Conservation (phyloP, 2,329 filamentous ascomycete species). For the Acarospora socialis region DNA sequence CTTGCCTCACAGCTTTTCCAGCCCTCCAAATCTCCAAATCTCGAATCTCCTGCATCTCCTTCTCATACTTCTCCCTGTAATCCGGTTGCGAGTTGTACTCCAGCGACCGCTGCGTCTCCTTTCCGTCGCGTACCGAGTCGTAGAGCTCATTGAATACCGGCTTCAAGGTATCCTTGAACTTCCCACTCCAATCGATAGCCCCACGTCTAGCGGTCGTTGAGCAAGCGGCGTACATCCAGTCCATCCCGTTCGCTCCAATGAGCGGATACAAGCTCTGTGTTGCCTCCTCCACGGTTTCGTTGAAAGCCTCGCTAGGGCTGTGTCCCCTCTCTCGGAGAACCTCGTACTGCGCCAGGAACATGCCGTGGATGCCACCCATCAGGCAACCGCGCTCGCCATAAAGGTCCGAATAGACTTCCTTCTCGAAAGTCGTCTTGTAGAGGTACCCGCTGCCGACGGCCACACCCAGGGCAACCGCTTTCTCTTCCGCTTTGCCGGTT, state of each 20-base stretch:
- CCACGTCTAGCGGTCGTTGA: slow-evolving; percentile 96
- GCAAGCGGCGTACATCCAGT: slow-evolving; percentile 99
- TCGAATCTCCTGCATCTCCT: slow-evolving; percentile 97
- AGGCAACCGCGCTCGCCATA: slow-evolving; percentile 99
- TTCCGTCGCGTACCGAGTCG: slow-evolving; percentile 77
- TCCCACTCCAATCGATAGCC: slow-evolving; percentile 95
- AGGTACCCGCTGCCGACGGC: slow-evolving; percentile 96
- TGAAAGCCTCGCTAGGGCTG: slow-evolving; percentile 96
- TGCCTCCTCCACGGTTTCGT: slow-evolving; percentile 99
- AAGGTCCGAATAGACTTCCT: slow-evolving; percentile 99
- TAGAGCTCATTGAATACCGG: slow-evolving; percentile 97
- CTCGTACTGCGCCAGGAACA: slow-evolving; percentile 99
- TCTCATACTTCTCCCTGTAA: slow-evolving; percentile 94
- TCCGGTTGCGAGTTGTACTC: slow-evolving; percentile 93
- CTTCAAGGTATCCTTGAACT: slow-evolving; percentile 97
- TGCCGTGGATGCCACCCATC: slow-evolving; percentile 99
- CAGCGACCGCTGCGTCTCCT: slow-evolving; percentile 89
- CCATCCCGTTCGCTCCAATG: slow-evolving; percentile 96
- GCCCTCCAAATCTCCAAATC: slow-evolving; percentile 98
- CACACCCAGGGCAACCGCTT: slow-evolving; percentile 90
- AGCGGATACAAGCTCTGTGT: slow-evolving; percentile 96
- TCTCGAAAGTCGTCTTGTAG: slow-evolving; percentile 99
- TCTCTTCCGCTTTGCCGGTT: slow-evolving; percentile 95
- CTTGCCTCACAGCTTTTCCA: slow-evolving; percentile 86
- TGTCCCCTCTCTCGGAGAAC: slow-evolving; percentile 97